Evolutionary conservation across 2,329 filamentous ascomycete species (phyloP).

Genomic region (Knoxdaviesia proteae): DNA sequence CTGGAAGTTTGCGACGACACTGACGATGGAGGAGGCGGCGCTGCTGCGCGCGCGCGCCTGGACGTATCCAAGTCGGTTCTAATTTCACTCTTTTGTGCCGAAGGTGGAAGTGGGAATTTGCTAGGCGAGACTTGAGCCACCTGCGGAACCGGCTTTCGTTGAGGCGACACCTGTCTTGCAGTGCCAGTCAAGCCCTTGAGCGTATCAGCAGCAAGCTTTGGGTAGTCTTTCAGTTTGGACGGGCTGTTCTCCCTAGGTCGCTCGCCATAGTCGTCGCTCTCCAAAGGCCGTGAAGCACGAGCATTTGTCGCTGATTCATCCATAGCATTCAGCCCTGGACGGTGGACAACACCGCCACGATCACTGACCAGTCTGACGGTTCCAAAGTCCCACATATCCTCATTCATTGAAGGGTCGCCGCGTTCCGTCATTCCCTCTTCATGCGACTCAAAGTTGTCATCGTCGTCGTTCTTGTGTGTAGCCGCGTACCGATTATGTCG

Average conservation of each 20-base stretch:
- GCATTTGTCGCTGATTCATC: slow-evolving; percentile 67
- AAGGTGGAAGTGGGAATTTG: slow-evolving; percentile 39
- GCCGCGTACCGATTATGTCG: slow-evolving; percentile 73
- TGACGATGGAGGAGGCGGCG: too few relatives aligned
- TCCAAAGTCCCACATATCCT: slow-evolving; percentile 97
- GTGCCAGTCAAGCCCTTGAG: slow-evolving; percentile 30
- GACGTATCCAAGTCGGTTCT: too few relatives aligned
- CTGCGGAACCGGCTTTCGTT: slow-evolving; percentile 28
- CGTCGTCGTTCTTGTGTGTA: slow-evolving; percentile 51
- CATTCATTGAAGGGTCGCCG: slow-evolving; percentile 27
- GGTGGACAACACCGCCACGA: slow-evolving; percentile 31
- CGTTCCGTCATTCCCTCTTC: slow-evolving; percentile 33
- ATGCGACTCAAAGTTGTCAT: slow-evolving; percentile 32
- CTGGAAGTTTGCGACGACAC: slow-evolving; percentile 19
- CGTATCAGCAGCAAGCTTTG: slow-evolving; percentile 24
- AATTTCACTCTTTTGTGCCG: slow-evolving; percentile 24
- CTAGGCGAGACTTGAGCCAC: slow-evolving; percentile 26
- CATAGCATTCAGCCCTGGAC: slow-evolving; percentile 46
- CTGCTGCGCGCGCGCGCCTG: too few relatives aligned
- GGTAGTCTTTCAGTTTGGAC: slow-evolving; percentile 26
- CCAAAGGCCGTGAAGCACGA: slow-evolving; percentile 33
- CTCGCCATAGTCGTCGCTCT: slow-evolving; percentile 30
- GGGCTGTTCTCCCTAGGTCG: slow-evolving; percentile 28
- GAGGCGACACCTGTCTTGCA: slow-evolving; percentile 38
- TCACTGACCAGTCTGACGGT: slow-evolving; percentile 69